Evolutionary conservation across 805 yeast genomes (phyloP).

Genomic region (Blastobotrys attinorum): DNA sequence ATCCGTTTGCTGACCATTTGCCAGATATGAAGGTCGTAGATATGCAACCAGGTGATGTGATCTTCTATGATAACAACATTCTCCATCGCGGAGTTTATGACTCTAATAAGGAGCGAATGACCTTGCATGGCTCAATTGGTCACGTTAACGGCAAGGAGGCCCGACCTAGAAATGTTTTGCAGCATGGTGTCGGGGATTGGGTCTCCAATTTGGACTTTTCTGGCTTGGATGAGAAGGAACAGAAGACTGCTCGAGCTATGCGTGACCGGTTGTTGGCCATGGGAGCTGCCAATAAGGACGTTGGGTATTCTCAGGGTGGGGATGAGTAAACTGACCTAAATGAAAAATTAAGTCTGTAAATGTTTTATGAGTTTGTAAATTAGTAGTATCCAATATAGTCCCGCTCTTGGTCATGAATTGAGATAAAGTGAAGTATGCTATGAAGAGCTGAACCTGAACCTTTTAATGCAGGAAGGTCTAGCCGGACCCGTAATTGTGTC

Average conservation of each 20-base stretch:
- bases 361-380: too few species aligned
- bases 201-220: constrained; percentile 1
- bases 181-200: constrained; percentile 47
- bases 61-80: constrained; percentile 43
- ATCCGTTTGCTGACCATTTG: constrained; percentile 9
- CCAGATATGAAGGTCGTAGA: constrained; percentile 35
- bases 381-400: too few species aligned
- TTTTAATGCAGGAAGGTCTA: too few species aligned
- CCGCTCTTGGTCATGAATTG: too few species aligned
- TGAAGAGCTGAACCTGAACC: too few species aligned
- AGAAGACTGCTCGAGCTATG: constrained; percentile 1
- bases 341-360: neutral
- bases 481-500: too few species aligned
- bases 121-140: constrained; percentile 46
- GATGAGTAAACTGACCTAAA: neutral
- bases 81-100: constrained; percentile 41
- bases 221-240: neutral
- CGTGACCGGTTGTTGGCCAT: constrained; percentile 3
- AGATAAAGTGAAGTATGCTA: too few species aligned
- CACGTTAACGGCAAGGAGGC: constrained; percentile 33
- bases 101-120: constrained; percentile 34
- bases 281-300: constrained; percentile 4
- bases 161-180: constrained; percentile 46
- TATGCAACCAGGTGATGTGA: constrained; percentile 43
- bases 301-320: constrained; percentile 4